A percentile compares a stretch with the other conserved stretches of the same genome.
Conservation (phyloP, 1,139 yeast genomes). For the Debaryomyces coudertii region DNA sequence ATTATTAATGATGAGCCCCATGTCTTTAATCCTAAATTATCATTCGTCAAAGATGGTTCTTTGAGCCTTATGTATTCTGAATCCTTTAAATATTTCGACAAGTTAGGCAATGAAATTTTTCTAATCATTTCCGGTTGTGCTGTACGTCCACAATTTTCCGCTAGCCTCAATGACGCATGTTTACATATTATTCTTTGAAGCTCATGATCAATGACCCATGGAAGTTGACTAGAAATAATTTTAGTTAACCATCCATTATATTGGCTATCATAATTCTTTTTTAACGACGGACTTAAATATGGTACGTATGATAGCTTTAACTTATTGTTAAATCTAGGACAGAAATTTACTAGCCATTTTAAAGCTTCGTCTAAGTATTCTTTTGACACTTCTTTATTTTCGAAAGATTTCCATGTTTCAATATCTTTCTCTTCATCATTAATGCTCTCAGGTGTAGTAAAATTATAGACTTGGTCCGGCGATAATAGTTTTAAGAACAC, state of each 20-base stretch:
- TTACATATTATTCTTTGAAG: slow-evolving; percentile 49
- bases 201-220: slow-evolving; percentile 45
- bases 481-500: slow-evolving; percentile 53
- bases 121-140: slow-evolving; percentile 77
- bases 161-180: slow-evolving; percentile 64
- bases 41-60: slow-evolving; percentile 88
- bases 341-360: slow-evolving; percentile 43
- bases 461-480: slow-evolving; percentile 59
- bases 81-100: slow-evolving; percentile 21
- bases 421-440: slow-evolving; percentile 14
- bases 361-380: slow-evolving; percentile 28
- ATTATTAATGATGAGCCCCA: slow-evolving; percentile 92
- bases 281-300: slow-evolving; percentile 27
- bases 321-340: slow-evolving; percentile 36
- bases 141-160: slow-evolving; percentile 85
- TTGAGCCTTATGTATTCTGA: slow-evolving; percentile 46
- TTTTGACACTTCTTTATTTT: slow-evolving; percentile 23
- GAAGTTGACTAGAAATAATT: slow-evolving; percentile 59
- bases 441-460: slow-evolving; percentile 23
- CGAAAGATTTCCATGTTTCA: slow-evolving; percentile 17
- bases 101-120: slow-evolving; percentile 40
- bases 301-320: slow-evolving; percentile 32
- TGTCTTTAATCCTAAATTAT: slow-evolving; percentile 86
- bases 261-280: slow-evolving; percentile 23
- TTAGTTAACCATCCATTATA: slow-evolving; percentile 66